Conservation (phyloP, 805 yeast genomes). For the Lipomyces lipofer region DNA sequence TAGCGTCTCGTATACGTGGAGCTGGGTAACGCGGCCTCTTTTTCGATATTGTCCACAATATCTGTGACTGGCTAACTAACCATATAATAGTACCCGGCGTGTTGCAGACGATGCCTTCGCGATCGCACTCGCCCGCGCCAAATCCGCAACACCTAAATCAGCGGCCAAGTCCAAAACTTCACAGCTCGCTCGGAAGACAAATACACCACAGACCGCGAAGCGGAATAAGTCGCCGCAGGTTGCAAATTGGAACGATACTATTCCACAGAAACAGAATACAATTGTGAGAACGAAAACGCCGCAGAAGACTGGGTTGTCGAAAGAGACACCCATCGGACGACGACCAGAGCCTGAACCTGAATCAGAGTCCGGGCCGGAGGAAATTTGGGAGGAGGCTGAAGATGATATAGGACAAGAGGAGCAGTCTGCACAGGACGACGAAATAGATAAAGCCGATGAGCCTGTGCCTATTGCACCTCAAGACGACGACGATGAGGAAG, state of each 20-base stretch:
- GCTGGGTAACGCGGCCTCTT: conserved; percentile 9
- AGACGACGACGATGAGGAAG: background rate
- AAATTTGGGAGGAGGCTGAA: background rate
- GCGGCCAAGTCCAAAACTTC: conserved; percentile 1
- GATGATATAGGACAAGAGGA: no score
- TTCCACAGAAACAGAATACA: no score
- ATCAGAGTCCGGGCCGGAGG: no score
- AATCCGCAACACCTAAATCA: conserved; percentile 12
- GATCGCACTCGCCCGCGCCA: conserved; percentile 1
- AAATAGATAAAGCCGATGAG: no score
- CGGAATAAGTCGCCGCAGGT: background rate
- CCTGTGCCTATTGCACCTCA: no score
- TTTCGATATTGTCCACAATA: background rate
- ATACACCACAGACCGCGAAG: conserved; percentile 2
- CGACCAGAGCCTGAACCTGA: no score
- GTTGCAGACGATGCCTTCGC: conserved; percentile 14
- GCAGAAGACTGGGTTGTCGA: no score
- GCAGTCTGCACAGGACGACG: no score
- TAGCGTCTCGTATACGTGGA: conserved; percentile 14
- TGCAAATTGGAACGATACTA: no score
- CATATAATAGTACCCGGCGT: conserved; percentile 6
- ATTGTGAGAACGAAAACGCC: no score
- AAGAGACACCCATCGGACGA: no score
- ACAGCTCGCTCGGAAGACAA: background rate
- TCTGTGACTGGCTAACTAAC: background rate